Evolutionary conservation across 2,329 filamentous ascomycete species (phyloP), one percentile per base, ranked within the genome.

Genomic region (Boeremia lycopersici): DNA sequence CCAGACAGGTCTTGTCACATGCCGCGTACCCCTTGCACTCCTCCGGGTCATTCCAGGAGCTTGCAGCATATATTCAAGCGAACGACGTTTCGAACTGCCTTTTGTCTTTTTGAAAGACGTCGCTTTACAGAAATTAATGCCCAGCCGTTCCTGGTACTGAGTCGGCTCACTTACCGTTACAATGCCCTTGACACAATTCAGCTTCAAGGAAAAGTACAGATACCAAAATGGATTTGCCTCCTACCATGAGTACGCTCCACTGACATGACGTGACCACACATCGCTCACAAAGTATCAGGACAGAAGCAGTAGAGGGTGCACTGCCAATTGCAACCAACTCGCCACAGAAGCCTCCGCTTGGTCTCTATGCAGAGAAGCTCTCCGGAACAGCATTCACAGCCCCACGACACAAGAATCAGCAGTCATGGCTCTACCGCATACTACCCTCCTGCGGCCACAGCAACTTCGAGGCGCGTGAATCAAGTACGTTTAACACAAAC

Each of bases 181-280:
- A 36, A 89, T 89, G 87, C 86, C 87, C 61, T 80, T 82, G 68
- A 88, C 86, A 29, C 75, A 83, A 13, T 89, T 89, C 77, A 79
- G 74, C 42, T 80, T 83, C 55, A 79, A 82, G 34, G 87, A 89
- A 71, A 87, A 84, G 62, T 95, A 95, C 79, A 81, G 79, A 54
- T 95, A 95, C 75, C 87, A 87, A 69, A 89, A 86, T 78, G 90
- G 90, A 73, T 93, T 95, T 79, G 83, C 84, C 74, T 86, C 82
- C 42, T 88, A 93, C 71, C 84, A 91, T 73, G 89, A 93, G 89
- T 92, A 77, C 65, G 85, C 75, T 29, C 25, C n/a, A 39, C 15
- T 28, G 17, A 39, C 9, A 17, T 26, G 5, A n/a, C 17, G 3
- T 31, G 13, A 36, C 31, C 15, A 6, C 25, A 6, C 17, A 17